These are phyloP conservation scores for Aureobasidium musti DNA, from an alignment of 2,329 filamentous ascomycete genomes.

Conservation along the genomic window DNA sequence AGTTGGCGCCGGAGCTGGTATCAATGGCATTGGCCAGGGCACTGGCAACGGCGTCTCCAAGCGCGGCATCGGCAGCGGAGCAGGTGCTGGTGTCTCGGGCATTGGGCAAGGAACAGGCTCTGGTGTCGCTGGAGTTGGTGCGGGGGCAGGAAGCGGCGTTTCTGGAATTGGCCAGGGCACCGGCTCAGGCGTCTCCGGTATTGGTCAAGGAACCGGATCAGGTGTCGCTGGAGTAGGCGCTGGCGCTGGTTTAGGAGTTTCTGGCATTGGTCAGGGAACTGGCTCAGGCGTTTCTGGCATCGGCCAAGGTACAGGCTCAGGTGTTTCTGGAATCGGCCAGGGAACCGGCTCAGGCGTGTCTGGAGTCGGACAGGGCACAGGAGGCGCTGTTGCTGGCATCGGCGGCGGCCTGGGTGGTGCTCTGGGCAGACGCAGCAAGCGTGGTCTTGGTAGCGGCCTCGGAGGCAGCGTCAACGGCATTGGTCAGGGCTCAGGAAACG, in stretches of 20 bases:
- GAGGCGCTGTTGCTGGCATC: constrained; percentile 4
- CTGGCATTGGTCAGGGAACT: neutral
- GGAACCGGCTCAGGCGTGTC: neutral
- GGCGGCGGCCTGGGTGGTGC: neutral
- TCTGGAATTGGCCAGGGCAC: neutral
- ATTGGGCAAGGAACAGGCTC: constrained; percentile 3
- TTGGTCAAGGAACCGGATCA: neutral
- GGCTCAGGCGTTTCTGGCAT: neutral
- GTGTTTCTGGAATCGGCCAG: constrained; percentile 6
- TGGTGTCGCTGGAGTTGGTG: constrained; percentile 31
- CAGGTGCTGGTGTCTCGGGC: neutral
- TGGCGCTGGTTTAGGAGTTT: neutral
- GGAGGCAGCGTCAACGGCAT: constrained; percentile 11
- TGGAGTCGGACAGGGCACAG: constrained; percentile 3
- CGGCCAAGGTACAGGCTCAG: neutral
- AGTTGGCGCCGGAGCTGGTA: neutral
- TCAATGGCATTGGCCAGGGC: constrained; percentile 6
- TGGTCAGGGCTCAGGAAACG: constrained; percentile 2
- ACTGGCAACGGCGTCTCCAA: neutral
- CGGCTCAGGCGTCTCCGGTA: neutral
- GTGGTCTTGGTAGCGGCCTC: constrained; percentile 3
- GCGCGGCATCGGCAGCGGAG: neutral
- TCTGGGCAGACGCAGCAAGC: constrained; percentile 7
- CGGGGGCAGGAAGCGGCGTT: neutral
- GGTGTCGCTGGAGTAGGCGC: neutral